A percentile compares a stretch with the other conserved stretches of the same genome.
Conservation (phyloP, 2,329 filamentous ascomycete species). For the Phoma sp. region DNA sequence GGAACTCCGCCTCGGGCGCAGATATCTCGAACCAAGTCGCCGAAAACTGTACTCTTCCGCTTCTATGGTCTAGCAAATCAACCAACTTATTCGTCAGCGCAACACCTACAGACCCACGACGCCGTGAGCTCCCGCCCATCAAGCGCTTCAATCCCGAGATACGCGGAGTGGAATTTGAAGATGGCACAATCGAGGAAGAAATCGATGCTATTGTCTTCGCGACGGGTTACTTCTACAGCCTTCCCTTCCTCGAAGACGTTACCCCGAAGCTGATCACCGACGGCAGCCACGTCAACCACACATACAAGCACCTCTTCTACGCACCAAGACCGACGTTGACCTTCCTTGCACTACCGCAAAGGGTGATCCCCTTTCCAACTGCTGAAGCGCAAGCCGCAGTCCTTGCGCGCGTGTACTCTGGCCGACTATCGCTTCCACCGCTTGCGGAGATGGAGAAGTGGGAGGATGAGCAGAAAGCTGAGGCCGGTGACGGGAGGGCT, state of each 20-base stretch:
- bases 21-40: slow-evolving; percentile 84
- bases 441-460: slow-evolving; percentile 71
- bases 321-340: slow-evolving; percentile 78
- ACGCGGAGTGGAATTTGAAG: slow-evolving; percentile 70
- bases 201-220: slow-evolving; percentile 85
- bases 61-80: slow-evolving; percentile 58
- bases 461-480: slow-evolving; percentile 59
- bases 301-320: slow-evolving; percentile 83
- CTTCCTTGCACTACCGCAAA: slow-evolving; percentile 78
- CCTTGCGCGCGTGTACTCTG: slow-evolving; percentile 79
- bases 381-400: slow-evolving; percentile 81
- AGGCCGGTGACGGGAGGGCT: slow-evolving; percentile 56
- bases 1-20: slow-evolving; percentile 82
- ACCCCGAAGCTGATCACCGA: slow-evolving; percentile 67
- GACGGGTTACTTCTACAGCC: slow-evolving; percentile 87
- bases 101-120: slow-evolving; percentile 53
- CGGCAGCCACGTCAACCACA: slow-evolving; percentile 72
- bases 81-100: slow-evolving; percentile 22
- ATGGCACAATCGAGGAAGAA: slow-evolving; percentile 69
- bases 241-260: slow-evolving; percentile 72
- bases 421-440: slow-evolving; percentile 70
- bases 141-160: slow-evolving; percentile 61
- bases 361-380: slow-evolving; percentile 86
- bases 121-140: slow-evolving; percentile 65
- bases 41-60: slow-evolving; percentile 62